Evolutionary conservation across 768 basidiomycete genomes (phyloP), one percentile per base, ranked within the genome.

Genomic region (Leccinum incarnatum): DNA sequence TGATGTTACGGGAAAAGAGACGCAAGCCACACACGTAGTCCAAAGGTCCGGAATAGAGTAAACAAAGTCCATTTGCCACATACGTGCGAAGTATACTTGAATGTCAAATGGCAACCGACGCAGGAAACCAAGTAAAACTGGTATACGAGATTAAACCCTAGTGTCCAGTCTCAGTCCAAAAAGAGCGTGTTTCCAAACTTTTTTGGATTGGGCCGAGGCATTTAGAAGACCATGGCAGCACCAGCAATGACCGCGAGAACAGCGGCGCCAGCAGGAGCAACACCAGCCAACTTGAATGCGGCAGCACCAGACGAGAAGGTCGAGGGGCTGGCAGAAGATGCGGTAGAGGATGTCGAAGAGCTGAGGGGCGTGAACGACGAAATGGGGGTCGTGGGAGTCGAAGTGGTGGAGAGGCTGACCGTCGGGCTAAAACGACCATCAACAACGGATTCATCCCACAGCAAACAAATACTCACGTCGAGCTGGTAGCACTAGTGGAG

Each of bases 231-330:
- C 58, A 78, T 64, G 14, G 69, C 81, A 23, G 74, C 81, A 40
- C 84, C 85, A 40, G 79, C 83, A 40, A 79, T 65, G 0, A 75
- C 79, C 19, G 82, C 81, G 36, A 82, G 66, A 21, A 79, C 63
- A 7, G 76, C 67, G 14, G 70, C 75, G 2, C 73, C 75, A 27
- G 72, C 51, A 12, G 74, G 71, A 47, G 73, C 76, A 52, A 69
- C 60, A 51, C 72, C 77, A 54, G 57, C 59, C 51, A 63, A 30
- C 61, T 73, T 78, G 61, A 73, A 66, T 17, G 75, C 71, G 19
- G 70, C 60, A 14, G 74, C 75, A 32, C 69, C 70, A 49, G 53
- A 47, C 29, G 47, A 49, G 51, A 72, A 63, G 21, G 11, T 27
- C 3, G 69, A 61, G 23, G 69, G 63, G 2, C 72, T 50, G 5